Conservation (phyloP, 2,329 filamentous ascomycete genomes). For the Nemania diffusa region DNA sequence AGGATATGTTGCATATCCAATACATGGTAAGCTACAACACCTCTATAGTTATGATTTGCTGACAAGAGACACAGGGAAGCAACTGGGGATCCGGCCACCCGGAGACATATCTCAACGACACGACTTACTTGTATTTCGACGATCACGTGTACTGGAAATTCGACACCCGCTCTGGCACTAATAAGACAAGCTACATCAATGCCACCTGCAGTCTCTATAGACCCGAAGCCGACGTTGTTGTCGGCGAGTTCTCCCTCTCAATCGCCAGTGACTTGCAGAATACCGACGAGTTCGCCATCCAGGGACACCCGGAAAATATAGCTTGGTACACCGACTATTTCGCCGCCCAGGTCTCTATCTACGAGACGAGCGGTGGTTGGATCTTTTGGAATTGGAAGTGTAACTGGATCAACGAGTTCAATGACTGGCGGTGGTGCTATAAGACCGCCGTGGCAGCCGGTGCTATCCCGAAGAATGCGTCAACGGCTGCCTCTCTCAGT, state of each 20-base stretch:
- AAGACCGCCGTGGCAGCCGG: conserved; percentile 41
- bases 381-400: conserved; percentile 69
- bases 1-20: conserved; percentile 58
- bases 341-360: conserved; percentile 63
- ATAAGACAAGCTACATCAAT: conserved; percentile 63
- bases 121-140: conserved; percentile 49
- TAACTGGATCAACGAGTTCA: conserved; percentile 48
- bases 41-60: not conserved
- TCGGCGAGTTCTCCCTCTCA: conserved; percentile 67
- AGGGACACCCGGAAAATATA: conserved; percentile 50
- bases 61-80: conserved; percentile 34
- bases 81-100: conserved; percentile 63
- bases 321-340: conserved; percentile 66
- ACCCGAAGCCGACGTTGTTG: conserved; percentile 56
- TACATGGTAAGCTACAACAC: conserved; percentile 40
- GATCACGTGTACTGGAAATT: conserved; percentile 54
- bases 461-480: conserved; percentile 28
- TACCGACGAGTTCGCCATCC: conserved; percentile 50
- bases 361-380: conserved; percentile 64
- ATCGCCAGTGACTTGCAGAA: conserved; percentile 59
- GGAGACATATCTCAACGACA: conserved; percentile 52
- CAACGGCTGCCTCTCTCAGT: conserved; percentile 16
- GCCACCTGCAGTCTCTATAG: conserved; percentile 56
- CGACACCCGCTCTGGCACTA: conserved; percentile 55
- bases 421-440: conserved; percentile 61